phyloP scores from a whole-genome alignment of 2,329 filamentous ascomycete species.

The Fusarium penzigii region DNA sequence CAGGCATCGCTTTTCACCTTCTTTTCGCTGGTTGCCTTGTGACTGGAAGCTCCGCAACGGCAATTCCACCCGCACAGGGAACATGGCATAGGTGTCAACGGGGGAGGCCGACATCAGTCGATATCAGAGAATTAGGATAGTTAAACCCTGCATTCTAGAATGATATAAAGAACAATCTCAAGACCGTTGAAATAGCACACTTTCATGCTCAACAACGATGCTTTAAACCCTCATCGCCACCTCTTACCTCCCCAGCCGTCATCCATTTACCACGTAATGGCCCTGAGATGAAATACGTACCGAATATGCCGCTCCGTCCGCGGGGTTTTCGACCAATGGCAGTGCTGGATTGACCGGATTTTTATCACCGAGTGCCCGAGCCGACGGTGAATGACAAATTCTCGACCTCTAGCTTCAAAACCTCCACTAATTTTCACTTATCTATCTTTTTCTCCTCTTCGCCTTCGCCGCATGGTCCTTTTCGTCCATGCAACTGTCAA shows the following conservation, averaged over 20 bases:
- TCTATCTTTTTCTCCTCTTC: slow-evolving; percentile 17
- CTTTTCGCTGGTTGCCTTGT: no score
- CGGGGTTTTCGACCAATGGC: slow-evolving; percentile 34
- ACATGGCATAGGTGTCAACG: not conserved
- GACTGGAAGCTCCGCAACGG: not conserved
- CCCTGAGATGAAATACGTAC: slow-evolving; percentile 1
- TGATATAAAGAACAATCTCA: no score
- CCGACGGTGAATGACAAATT: slow-evolving; percentile 40
- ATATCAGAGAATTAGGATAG: not conserved
- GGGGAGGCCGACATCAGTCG: not conserved
- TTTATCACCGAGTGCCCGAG: slow-evolving; percentile 41
- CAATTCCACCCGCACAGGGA: not conserved
- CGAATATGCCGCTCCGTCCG: slow-evolving; percentile 15
- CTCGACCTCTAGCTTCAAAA: slow-evolving; percentile 23
- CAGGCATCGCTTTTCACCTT: no score
- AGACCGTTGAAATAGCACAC: no score
- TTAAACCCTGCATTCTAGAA: not conserved
- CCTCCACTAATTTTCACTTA: slow-evolving; percentile 22
- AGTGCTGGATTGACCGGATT: slow-evolving; percentile 17
- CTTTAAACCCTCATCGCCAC: not conserved
- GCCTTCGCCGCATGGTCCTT: slow-evolving; percentile 15
- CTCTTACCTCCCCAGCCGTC: not conserved
- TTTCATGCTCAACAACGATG: no score
- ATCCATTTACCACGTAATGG: not conserved
- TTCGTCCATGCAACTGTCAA: slow-evolving; percentile 26